phyloP scores from a whole-genome alignment of 2,329 filamentous ascomycete genomes.

The Didymella exigua region DNA sequence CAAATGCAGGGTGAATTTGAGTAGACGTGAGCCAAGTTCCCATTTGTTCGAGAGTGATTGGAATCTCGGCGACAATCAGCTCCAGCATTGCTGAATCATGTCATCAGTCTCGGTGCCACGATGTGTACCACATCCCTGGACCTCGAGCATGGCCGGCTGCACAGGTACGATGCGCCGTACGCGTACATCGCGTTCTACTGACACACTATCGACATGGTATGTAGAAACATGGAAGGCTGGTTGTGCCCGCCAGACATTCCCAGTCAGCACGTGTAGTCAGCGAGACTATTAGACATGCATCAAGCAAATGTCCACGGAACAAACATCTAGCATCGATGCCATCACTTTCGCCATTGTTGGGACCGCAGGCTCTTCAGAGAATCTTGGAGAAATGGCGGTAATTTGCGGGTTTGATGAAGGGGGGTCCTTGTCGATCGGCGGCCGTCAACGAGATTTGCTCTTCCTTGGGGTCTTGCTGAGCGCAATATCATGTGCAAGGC shows the following conservation, averaged over 20 bases:
- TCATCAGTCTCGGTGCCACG: background rate
- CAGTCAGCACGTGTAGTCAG: background rate
- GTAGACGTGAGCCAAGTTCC: background rate
- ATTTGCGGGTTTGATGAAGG: conserved; percentile 20
- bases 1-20: no score
- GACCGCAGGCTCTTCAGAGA: background rate
- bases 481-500: conserved; percentile 15
- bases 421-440: conserved; percentile 13
- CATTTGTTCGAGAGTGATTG: background rate
- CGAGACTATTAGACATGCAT: conserved; percentile 3
- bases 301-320: background rate
- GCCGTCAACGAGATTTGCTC: conserved; percentile 17
- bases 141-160: conserved; percentile 2
- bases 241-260: background rate
- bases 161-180: background rate
- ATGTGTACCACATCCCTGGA: conserved; percentile 7
- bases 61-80: background rate
- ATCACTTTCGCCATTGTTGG: conserved; percentile 8
- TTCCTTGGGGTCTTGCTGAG: conserved; percentile 6
- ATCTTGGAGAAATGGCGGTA: conserved; percentile 14
- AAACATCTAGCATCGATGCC: conserved; percentile 1
- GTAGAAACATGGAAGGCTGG: background rate
- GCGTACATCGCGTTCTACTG: background rate
- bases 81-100: background rate
- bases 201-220: background rate